Base-by-base conservation (phyloP, 2,329 filamentous ascomycete genomes). In the Sporothrix humicola region DNA sequence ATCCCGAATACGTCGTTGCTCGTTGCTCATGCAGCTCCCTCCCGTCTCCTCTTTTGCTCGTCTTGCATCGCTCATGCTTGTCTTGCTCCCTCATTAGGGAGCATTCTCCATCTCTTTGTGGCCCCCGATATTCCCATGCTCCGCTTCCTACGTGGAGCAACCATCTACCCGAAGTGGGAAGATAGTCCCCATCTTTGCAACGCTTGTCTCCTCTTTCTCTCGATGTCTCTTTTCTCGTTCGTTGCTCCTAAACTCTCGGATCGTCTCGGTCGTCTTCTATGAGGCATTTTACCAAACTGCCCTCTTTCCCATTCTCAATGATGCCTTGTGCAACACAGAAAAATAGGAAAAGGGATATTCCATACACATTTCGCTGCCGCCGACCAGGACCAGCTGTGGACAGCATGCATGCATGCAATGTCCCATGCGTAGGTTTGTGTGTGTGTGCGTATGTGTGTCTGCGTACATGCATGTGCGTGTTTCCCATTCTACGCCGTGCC, bases 61-160 rank as follows among this genome's bases (percentile, higher is more conserved):
- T 37, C 56, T 59, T 50, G 44, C 15, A 20, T 15, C 7, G 31
- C 31, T 15, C n/a, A 13, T 17, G 23, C n/a, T 13, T 17, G 23
- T 37, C 23, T 26, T 37, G 26, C 48, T 69, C 48, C 15, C 48
- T 42, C 5, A 42, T 15, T 31, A 37, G 2, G 31, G 7, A 37
- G 31, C 31, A 37, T 37, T 37, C 8, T 20, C 10, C 37, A 12
- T 20, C 59, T 44, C 59, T 65, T 63, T 65, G 46, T 54, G 20
- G 46, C 42, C 26, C 46, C 56, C 56, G 54, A 58, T 58, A 23
- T 50, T 69, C 52, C 46, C 52, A 42, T 58, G 68, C 69, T 71
- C 69, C 69, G 69, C 56, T 61, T 37, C 17, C 56, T 58, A 54
- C 68, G 68, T 70, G 50, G 68, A 70, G 50, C 52, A 58, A 26